phyloP scores from a whole-genome alignment of 805 yeast genomes.

The Spathaspora girioi region DNA sequence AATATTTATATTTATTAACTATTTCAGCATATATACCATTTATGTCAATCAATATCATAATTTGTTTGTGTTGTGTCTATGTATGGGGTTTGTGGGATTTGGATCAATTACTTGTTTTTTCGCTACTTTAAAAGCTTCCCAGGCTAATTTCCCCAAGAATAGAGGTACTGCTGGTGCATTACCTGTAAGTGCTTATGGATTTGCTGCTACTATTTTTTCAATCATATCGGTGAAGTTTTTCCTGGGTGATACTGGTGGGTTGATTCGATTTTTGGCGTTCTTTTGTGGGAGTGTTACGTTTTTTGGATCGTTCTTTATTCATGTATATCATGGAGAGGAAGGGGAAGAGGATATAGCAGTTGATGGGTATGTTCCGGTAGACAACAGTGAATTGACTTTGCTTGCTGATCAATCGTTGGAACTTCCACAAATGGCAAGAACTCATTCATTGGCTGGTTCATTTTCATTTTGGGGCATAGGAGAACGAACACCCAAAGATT shows the following conservation, averaged over 20 bases:
- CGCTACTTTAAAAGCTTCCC: slow-evolving; percentile 52
- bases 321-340: slow-evolving; percentile 28
- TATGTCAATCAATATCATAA: slow-evolving; percentile 39
- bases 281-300: slow-evolving; percentile 48
- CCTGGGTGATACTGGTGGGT: slow-evolving; percentile 48
- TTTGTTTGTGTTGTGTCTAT: slow-evolving; percentile 40
- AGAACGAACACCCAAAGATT: slow-evolving; percentile 13
- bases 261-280: slow-evolving; percentile 52
- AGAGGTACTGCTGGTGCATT: slow-evolving; percentile 68
- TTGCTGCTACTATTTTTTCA: slow-evolving; percentile 66
- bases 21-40: slow-evolving; percentile 45
- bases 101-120: slow-evolving; percentile 66
- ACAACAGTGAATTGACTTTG: background rate
- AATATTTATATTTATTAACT: slow-evolving; percentile 50
- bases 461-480: slow-evolving; percentile 42
- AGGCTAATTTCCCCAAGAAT: slow-evolving; percentile 65
- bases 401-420: background rate
- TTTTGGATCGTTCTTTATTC: slow-evolving; percentile 43
- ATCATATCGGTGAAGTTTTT: slow-evolving; percentile 52
- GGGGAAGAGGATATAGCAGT: background rate
- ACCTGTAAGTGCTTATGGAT: slow-evolving; percentile 67
- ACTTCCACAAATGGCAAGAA: slow-evolving; percentile 1
- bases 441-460: slow-evolving; percentile 27
- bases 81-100: slow-evolving; percentile 54
- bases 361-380: background rate